Base-by-base conservation (phyloP, 1,284 basidiomycete genomes). In the Ustilago crameri region DNA sequence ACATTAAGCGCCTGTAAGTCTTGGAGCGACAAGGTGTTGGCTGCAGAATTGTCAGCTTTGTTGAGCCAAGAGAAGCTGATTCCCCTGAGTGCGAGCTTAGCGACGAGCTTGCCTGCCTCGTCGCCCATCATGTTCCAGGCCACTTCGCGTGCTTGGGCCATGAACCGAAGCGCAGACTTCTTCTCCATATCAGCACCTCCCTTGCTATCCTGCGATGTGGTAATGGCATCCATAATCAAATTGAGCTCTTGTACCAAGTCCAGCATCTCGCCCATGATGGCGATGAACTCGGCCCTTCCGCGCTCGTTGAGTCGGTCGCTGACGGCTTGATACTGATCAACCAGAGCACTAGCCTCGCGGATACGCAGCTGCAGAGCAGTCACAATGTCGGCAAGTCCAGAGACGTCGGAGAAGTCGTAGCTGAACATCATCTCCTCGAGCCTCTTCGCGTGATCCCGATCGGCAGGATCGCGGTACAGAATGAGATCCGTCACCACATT, bases 51-150 rank as follows among this genome's bases (percentile, higher is more conserved):
- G 83, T 97, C 94, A 73, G 92, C 91, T 68, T 92, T 90, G 83
- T 89, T 93, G 50, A 93, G 86, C 91, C 93, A 93, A 43, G 89
- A 89, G 83, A 91, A 95, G 71, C 91, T 87, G 70, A 91, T 91
- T 60, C 90, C 88, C 50, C 89, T 88, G 54, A 96, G 88, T 17
- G 91, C 90, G 46, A 97, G 87, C 84, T 97, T 96, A 27, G 93
- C 90, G 1, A 98, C 87, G 30, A 95, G 87, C 50, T 90, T 88
- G 42, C 87, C 87, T 35, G 73, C 75, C 22, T 88, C 84, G 55
- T 90, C 87, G 68, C 93, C 91, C 34, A 96, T 85, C 93, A 98
- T 96, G 73, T 89, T 88, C 94, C 95, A 98, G 0, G 92, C 93
- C 50, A 98, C 90, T 80, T 95, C 91, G 9, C 90, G 89, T 0